Conservation (phyloP, 1,139 yeast species). For the Pichia sp. region DNA sequence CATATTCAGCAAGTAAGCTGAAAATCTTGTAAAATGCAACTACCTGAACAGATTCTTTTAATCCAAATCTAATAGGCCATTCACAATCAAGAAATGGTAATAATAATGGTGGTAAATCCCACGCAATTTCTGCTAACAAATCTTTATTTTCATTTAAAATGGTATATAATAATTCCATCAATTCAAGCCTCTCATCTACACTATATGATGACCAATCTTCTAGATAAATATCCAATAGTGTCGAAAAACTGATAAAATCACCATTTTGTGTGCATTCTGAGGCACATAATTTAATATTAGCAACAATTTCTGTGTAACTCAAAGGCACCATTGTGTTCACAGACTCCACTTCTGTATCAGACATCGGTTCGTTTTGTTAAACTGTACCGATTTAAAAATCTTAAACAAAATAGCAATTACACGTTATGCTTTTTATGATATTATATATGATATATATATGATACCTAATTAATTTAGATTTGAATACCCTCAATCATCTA, state of each 20-base stretch:
- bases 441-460: no score
- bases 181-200: conserved; percentile 41
- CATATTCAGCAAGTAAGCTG: conserved; percentile 52
- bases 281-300: conserved; percentile 22
- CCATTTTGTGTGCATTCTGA: conserved; percentile 32
- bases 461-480: no score
- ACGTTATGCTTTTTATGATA: no score
- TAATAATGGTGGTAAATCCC: conserved; percentile 76
- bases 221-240: conserved; percentile 59
- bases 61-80: conserved; percentile 17
- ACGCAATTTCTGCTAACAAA: conserved; percentile 66
- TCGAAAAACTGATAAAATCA: conserved; percentile 68
- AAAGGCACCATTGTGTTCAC: conserved; percentile 17
- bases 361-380: conserved; percentile 10
- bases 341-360: conserved; percentile 24
- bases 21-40: conserved; percentile 42
- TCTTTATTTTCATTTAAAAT: conserved; percentile 40
- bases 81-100: conserved; percentile 38
- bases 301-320: conserved; percentile 15
- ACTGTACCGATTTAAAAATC: no score
- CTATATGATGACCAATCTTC: conserved; percentile 42
- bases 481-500: no score
- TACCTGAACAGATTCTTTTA: conserved; percentile 21
- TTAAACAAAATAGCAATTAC: no score
- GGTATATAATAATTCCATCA: conserved; percentile 38